Evolutionary conservation across 2,329 filamentous ascomycete species (phyloP), one percentile per base, ranked within the genome.

Genomic region (Alternaria infectoria): DNA sequence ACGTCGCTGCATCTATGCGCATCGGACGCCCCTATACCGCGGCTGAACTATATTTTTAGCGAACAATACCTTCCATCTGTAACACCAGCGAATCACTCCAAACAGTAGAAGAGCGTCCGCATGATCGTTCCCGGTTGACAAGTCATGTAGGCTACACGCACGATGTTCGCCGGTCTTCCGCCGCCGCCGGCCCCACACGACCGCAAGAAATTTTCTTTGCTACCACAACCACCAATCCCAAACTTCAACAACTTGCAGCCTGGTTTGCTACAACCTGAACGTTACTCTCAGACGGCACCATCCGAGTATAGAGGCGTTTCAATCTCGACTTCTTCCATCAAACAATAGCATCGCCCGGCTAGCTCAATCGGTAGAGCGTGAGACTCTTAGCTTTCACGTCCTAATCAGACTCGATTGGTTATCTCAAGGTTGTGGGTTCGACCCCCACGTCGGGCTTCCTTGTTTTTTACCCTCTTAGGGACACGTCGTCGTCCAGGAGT

Each of bases 281-380:
- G 6, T 3, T 9, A 11, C 13, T 11, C 4, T 17, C 12, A 12
- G 12, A n/a, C 0, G 17, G 5, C 1, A 0, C 13, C 17, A 5
- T 15, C 3, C 3, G 9, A 11, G 13, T 5, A 45, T 47, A 54
- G 15, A 19, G 1, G 0, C 3, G 3, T 15, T 13, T 4, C 13
- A 61, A 54, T 6, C 3, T 3, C 0, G 0, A 0, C 2, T 6
- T 17, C 13, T 11, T 46, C 15, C 59, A 64, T 58, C 59, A 50
- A 61, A 45, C 45, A 64, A 56, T 3, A 61, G 23, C 45, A 61
- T 57, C 59, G 67, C 67, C 67, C 58, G 65, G 67, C 60, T 69
- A 64, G 67, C 75, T 76, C 74, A 78, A 79, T 79, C 77, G 77
- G 77, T 79, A 80, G 77, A 78, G 77, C 77, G 75, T 79, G 72